Evolutionary conservation across 1,139 yeast species (phyloP).

Genomic region (Debaryomyces sp.): DNA sequence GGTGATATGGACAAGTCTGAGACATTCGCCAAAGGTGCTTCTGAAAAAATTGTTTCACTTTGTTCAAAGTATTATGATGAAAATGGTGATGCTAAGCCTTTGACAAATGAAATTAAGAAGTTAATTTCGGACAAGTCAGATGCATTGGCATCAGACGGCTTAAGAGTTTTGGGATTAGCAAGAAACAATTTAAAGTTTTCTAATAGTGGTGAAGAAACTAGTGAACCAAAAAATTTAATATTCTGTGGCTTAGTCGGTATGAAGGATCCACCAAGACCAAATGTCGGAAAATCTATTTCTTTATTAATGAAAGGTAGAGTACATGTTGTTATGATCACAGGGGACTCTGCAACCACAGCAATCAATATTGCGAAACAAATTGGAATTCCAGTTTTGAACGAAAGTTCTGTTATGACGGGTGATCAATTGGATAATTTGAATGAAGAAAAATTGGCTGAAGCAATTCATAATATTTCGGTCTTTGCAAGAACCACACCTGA

Average conservation of each 20-base stretch:
- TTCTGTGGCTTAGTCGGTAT: constrained; percentile 89
- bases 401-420: constrained; percentile 77
- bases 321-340: constrained; percentile 95
- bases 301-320: constrained; percentile 88
- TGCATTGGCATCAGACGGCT: constrained; percentile 76
- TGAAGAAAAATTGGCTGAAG: constrained; percentile 69
- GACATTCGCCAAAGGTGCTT: constrained; percentile 86
- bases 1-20: constrained; percentile 60
- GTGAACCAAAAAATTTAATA: constrained; percentile 57
- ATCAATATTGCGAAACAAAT: constrained; percentile 85
- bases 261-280: constrained; percentile 96
- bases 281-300: constrained; percentile 72
- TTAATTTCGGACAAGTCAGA: constrained; percentile 59
- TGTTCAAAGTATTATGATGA: constrained; percentile 63
- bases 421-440: constrained; percentile 73
- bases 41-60: constrained; percentile 68
- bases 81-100: constrained; percentile 54
- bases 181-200: constrained; percentile 40
- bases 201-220: constrained; percentile 28
- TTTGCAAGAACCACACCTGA: constrained; percentile 98
- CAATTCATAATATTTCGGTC: constrained; percentile 80
- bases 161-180: constrained; percentile 85
- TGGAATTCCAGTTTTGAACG: constrained; percentile 80
- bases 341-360: constrained; percentile 95
- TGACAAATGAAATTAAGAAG: constrained; percentile 53